Evolutionary conservation across 106 monocot species (phyloP), one percentile per base, ranked within the genome.

Genomic region (Posidonia australis): DNA sequence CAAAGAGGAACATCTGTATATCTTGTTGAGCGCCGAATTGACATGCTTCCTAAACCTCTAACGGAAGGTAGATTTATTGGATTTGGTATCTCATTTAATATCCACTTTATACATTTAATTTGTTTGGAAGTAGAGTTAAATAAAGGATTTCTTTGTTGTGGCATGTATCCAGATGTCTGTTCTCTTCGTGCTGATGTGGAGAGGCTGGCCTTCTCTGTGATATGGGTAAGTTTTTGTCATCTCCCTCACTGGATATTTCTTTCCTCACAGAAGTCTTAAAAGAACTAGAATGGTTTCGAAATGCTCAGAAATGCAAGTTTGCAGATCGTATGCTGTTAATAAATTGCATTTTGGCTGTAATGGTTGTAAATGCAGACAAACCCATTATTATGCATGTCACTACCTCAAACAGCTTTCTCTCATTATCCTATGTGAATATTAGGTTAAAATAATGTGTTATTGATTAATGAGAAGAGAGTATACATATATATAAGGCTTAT

Each of bases 1-100:
- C 80, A 84, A 54, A 82, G 96, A 58, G 96, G 96, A 17, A 98
- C 96, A 68, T 98, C 96, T 66, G 90, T 90, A 67, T 98, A 98
- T 84, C 96, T 98, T 78, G 96, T 98, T 67, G 96, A 90, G 56
- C 82, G 81, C 23, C 67, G 96, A 47, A 98, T 98, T 73, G 96
- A 98, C 77, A 98, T 98, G 96, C 90, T 98, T 63, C 96, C 96
- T 44, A 98, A 98, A 67, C 96, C 96, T 67, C 51, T 98, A 36
- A 98, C 96, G 65, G 96, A 98, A 98, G 96, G 96, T 98, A 76
- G 24, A 58, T 21, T 17, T 7, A n/a, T 47, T 23, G 13, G 46
- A 14, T 64, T 24, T 9, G 26, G 20, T 44, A 14, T 45, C 25
- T 61, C 29, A 42, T 43, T 43, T 55, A 21, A 25, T 55, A 14